Conservation (phyloP, 169 alveolate genomes). For the Eimeria tenella region DNA sequence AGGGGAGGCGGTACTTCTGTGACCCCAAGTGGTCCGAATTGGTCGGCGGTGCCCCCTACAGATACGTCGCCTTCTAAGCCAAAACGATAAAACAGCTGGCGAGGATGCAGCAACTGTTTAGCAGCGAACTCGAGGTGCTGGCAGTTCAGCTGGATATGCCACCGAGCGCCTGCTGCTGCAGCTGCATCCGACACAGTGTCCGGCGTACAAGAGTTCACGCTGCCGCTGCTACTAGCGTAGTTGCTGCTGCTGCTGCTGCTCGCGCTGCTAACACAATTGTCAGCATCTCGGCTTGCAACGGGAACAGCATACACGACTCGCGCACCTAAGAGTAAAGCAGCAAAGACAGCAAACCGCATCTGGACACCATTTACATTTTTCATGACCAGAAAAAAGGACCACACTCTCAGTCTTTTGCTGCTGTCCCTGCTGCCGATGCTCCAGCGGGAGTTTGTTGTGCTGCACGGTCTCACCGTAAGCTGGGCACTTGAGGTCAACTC, state of each 20-base stretch:
- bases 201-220: background rate
- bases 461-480: slow-evolving; percentile 2
- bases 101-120: slow-evolving; percentile 8
- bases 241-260: slow-evolving; percentile 24
- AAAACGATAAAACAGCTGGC: slow-evolving; percentile 29
- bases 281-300: background rate
- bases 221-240: background rate
- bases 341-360: background rate
- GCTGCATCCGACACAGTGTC: background rate
- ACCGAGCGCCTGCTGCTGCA: background rate
- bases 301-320: background rate
- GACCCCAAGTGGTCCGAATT: slow-evolving; percentile 1
- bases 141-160: slow-evolving; percentile 1
- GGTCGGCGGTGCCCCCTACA: slow-evolving; percentile 28
- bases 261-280: background rate
- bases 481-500: background rate
- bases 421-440: slow-evolving; percentile 20
- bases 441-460: background rate
- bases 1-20: background rate
- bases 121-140: slow-evolving; percentile 19
- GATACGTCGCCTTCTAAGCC: background rate
- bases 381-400: background rate
- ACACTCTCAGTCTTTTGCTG: background rate
- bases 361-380: background rate
- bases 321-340: background rate